A percentile compares a stretch with the other conserved stretches of the same genome.
Conservation (phyloP, 2,329 filamentous ascomycete species). For the Ophiostoma fasciatum region DNA sequence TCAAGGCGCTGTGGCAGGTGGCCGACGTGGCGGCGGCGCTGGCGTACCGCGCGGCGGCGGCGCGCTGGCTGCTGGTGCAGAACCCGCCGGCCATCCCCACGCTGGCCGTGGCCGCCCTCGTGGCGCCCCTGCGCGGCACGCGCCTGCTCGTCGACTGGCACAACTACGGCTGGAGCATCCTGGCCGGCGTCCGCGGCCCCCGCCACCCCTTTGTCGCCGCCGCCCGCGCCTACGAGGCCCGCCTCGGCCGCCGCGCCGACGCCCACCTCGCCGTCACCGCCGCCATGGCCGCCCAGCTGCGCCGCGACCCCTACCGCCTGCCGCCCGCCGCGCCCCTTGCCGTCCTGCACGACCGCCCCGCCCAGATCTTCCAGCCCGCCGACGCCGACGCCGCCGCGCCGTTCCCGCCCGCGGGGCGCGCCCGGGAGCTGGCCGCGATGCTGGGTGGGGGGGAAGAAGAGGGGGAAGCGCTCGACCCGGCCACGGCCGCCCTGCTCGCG, state of each 20-base stretch:
- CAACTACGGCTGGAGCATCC: conserved; percentile 94
- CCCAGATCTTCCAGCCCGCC: conserved; percentile 65
- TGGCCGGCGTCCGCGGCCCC: conserved; percentile 44
- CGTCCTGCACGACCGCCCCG: conserved; percentile 75
- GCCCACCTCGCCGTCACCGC: conserved; percentile 79
- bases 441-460: too few relatives aligned
- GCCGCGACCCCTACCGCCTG: conserved; percentile 46
- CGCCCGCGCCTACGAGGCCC: conserved; percentile 63
- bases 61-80: conserved; percentile 65
- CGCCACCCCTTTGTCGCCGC: conserved; percentile 62
- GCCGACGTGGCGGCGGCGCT: conserved; percentile 56
- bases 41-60: conserved; percentile 57
- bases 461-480: conserved; percentile 1
- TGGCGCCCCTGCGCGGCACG: conserved; percentile 65
- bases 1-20: conserved; percentile 78
- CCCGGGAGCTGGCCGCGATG: conserved; percentile 2
- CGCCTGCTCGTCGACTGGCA: conserved; percentile 92
- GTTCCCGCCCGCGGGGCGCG: conserved; percentile 1
- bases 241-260: conserved; percentile 52
- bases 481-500: not conserved
- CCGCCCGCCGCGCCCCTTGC: conserved; percentile 39
- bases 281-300: conserved; percentile 69
- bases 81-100: conserved; percentile 94
- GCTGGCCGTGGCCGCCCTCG: conserved; percentile 56
- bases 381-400: too few relatives aligned